Evolutionary conservation across 179 eudicot species (phyloP), one percentile per base, ranked within the genome.

Genomic region (Monotropa hypopitys): DNA sequence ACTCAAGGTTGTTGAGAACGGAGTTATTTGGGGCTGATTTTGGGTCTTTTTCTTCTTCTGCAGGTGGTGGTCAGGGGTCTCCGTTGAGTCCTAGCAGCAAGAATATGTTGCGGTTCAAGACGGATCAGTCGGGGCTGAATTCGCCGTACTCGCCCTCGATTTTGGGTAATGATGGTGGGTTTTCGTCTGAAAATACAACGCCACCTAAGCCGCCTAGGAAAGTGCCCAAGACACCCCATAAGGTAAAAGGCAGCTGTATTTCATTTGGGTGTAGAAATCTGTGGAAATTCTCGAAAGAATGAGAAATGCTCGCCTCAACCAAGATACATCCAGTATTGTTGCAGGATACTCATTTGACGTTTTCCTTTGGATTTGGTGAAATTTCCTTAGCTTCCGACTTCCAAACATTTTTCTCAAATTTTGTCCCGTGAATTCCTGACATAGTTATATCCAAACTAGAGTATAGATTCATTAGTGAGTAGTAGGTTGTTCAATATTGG

Each of bases 221-320:
- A 87, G 96, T 93, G 18, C 92, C 98, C 78, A 93, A 90, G 83
- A 90, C 98, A 21, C 98, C 98, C 20, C 94, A 94, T 78, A 94
- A 94, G 98, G 98, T 92, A 84, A 23, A 46, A 7, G 46, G 7
- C 6, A 16, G 40, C 5, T 23, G 15, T 38, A 3, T 18, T 51
- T 9, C 7, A 10, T 74, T 76, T 63, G 35, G 72, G 71, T 72
- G 43, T 32, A 8, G 20, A 15, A 32, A 32, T 20, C 32, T 45
- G 28, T 45, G 21, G 56, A 23, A 12, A 3, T 23, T 7, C 8
- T 18, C 1, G 16, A 51, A 1, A 51, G 57, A 51, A 7, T 13
- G 20, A 50, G 54, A 0, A 21, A 16, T n/a, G n/a, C n/a, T n/a
- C n/a, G n/a, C n/a, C n/a, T n/a, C n/a, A n/a, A n/a, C n/a, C n/a